Evolutionary conservation across 2,329 filamentous ascomycete species (phyloP).

Genomic region (Stachybotrys echinatus): DNA sequence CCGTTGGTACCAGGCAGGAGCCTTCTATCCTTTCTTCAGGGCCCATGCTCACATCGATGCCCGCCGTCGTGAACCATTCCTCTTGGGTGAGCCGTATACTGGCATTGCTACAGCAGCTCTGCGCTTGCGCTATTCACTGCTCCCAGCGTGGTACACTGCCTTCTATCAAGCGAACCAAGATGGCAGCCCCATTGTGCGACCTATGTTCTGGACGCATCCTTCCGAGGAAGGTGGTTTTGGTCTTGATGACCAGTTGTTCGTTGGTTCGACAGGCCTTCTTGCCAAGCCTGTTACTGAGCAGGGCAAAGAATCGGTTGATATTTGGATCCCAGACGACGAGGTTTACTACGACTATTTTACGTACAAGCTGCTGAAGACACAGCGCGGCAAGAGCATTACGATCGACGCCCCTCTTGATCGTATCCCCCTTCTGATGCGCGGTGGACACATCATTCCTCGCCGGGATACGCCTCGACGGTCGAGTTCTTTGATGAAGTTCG

Average conservation of each 20-base stretch:
- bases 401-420: conserved; percentile 76
- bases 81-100: conserved; percentile 78
- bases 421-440: conserved; percentile 86
- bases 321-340: conserved; percentile 86
- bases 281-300: conserved; percentile 84
- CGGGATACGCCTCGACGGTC: conserved; percentile 85
- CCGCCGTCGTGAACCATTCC: conserved; percentile 87
- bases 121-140: conserved; percentile 79
- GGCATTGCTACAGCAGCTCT: conserved; percentile 83
- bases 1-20: conserved; percentile 94
- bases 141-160: conserved; percentile 94
- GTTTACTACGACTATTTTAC: conserved; percentile 96
- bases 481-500: conserved; percentile 82
- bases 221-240: conserved; percentile 79
- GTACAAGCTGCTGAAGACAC: conserved; percentile 65
- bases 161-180: conserved; percentile 84
- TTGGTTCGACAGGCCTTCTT: conserved; percentile 84
- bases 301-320: conserved; percentile 64
- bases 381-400: conserved; percentile 64
- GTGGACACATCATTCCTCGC: conserved; percentile 85
- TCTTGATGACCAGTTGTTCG: conserved; percentile 88
- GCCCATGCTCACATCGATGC: conserved; percentile 96
- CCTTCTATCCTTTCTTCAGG: conserved; percentile 98
- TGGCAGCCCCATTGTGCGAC: conserved; percentile 81
- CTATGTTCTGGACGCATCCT: conserved; percentile 91